A percentile compares a stretch with the other conserved stretches of the same genome.
Conservation (phyloP, 1,284 basidiomycete genomes). For the Cryptococcus hybrid region DNA sequence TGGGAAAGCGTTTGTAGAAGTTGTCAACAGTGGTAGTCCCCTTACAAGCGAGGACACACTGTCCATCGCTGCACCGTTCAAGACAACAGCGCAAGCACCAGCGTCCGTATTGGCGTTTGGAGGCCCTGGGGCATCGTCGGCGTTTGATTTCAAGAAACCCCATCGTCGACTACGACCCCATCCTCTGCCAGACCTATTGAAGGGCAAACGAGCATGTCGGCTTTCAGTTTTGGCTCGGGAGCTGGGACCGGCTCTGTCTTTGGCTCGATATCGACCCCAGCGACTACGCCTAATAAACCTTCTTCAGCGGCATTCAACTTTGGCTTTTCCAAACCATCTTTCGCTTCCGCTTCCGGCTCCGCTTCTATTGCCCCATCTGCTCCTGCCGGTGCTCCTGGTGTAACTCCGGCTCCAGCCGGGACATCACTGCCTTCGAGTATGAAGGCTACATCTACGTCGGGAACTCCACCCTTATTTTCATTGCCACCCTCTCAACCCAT, state of each 20-base stretch:
- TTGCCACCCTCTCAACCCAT: background rate
- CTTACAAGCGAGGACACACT: conserved; percentile 39
- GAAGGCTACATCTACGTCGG: too few relatives aligned
- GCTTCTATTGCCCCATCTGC: too few relatives aligned
- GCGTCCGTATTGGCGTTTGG: background rate
- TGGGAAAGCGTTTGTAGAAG: conserved; percentile 61
- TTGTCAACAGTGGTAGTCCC: conserved; percentile 65
- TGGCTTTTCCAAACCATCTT: background rate
- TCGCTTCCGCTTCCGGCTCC: background rate
- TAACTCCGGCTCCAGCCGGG: too few relatives aligned
- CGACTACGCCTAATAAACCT: too few relatives aligned
- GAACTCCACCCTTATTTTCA: background rate
- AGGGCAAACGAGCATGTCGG: too few relatives aligned
- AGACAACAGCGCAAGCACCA: background rate
- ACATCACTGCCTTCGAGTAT: too few relatives aligned
- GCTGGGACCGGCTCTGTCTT: too few relatives aligned
- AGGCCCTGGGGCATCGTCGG: background rate
- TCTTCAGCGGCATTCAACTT: too few relatives aligned
- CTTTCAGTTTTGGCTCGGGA: too few relatives aligned
- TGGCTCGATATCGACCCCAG: too few relatives aligned
- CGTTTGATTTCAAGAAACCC: conserved; percentile 1
- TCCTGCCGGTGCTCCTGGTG: too few relatives aligned
- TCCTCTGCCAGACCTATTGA: too few relatives aligned
- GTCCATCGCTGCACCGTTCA: conserved; percentile 9
- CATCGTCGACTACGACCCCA: background rate